Conservation (phyloP, 202 grass and related monocot genomes). For the Zoysia matrella region DNA sequence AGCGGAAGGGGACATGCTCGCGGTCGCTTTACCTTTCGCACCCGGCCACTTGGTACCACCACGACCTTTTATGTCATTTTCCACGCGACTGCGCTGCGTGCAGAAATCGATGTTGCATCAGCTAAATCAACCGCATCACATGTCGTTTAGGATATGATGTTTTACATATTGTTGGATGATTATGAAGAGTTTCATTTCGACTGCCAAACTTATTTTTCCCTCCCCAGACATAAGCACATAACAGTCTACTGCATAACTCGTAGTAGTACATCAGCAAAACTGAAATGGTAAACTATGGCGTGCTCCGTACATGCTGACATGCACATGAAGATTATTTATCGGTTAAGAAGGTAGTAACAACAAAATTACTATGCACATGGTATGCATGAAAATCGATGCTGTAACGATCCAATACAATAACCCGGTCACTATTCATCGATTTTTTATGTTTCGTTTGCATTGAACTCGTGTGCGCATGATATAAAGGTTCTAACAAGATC, state of each 20-base stretch:
- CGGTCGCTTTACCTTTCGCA: neutral
- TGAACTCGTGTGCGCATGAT: neutral
- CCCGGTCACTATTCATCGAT: neutral
- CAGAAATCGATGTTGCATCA: neutral
- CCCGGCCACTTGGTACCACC: neutral
- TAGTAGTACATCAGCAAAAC: neutral
- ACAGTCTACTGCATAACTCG: neutral
- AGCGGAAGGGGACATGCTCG: neutral
- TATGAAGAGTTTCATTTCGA: neutral
- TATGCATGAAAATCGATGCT: neutral
- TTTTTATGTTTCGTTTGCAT: neutral
- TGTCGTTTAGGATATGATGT: constrained; percentile 3
- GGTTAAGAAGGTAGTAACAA: neutral
- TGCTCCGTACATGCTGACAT: neutral
- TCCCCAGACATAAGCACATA: neutral
- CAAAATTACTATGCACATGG: neutral
- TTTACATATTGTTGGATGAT: neutral
- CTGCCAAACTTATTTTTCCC: constrained; percentile 1
- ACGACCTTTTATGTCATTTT: constrained; percentile 25
- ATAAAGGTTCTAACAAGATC: neutral
- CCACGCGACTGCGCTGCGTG: constrained; percentile 3
- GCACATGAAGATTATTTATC: neutral
- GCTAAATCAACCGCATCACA: neutral
- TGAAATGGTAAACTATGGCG: neutral
- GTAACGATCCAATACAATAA: neutral